Evolutionary conservation across 345 rosid genomes (phyloP).

Genomic region (Citrus sp.): DNA sequence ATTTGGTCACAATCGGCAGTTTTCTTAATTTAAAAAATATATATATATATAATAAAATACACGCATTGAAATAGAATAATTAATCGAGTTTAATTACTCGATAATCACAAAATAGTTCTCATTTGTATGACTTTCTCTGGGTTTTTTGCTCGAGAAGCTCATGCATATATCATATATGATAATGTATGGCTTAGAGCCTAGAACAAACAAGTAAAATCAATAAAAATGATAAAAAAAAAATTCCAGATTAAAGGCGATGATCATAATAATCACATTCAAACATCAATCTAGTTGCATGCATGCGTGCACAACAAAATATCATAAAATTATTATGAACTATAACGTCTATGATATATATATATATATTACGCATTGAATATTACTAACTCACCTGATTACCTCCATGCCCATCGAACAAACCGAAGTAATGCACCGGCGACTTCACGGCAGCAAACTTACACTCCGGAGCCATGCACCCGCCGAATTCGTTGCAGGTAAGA

Average conservation of each 20-base stretch:
- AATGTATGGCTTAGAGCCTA: too few species aligned
- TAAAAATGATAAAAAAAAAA: too few species aligned
- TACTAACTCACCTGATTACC: slow-evolving; percentile 4
- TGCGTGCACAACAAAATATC: too few species aligned
- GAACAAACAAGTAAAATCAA: neutral
- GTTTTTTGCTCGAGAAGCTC: neutral
- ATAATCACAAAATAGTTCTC: neutral
- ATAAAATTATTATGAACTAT: too few species aligned
- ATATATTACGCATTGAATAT: neutral
- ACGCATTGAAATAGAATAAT: too few species aligned
- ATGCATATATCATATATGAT: neutral
- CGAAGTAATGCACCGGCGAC: slow-evolving; percentile 15
- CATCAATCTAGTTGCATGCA: too few species aligned
- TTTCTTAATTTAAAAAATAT: too few species aligned
- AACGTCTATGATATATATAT: neutral
- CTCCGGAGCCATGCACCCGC: slow-evolving; percentile 12
- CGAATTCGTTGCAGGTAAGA: slow-evolving; percentile 6
- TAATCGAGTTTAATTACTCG: too few species aligned
- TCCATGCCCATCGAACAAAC: slow-evolving; percentile 15
- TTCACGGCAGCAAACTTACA: neutral
- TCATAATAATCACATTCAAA: too few species aligned
- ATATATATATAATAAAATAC: too few species aligned
- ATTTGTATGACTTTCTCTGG: neutral
- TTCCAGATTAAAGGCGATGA: too few species aligned
- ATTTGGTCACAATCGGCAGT: too few species aligned